These are phyloP conservation scores for Pholiota microspora DNA, from an alignment of 768 basidiomycete species.

Conservation along the genomic window DNA sequence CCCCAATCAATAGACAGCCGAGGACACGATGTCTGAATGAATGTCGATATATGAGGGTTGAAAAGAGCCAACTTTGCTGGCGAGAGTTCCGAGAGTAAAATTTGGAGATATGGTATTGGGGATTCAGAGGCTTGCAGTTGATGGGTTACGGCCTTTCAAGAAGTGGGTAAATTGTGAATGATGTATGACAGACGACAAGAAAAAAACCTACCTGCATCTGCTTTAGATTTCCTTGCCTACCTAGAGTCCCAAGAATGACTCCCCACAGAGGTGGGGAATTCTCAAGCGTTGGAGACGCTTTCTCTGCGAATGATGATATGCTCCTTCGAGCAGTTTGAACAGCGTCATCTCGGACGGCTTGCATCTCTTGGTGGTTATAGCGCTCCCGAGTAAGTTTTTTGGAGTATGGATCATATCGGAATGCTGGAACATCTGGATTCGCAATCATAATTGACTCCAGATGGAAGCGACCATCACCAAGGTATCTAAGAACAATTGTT, in stretches of 20 bases:
- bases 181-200: neutral
- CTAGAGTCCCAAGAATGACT: constrained; percentile 90
- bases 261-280: constrained; percentile 63
- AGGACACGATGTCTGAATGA: constrained; percentile 96
- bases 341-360: constrained; percentile 66
- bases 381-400: constrained; percentile 94
- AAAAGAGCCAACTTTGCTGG: constrained; percentile 91
- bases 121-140: constrained; percentile 57
- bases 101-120: constrained; percentile 77
- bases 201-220: constrained; percentile 67
- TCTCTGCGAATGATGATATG: constrained; percentile 35
- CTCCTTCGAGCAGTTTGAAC: constrained; percentile 72
- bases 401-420: constrained; percentile 97
- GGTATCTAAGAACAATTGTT: constrained; percentile 56
- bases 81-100: constrained; percentile 95
- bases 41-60: constrained; percentile 76
- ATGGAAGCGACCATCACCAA: constrained; percentile 98
- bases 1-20: constrained; percentile 98
- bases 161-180: no score
- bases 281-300: constrained; percentile 4
- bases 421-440: constrained; percentile 93
- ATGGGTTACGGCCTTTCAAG: constrained; percentile 62
- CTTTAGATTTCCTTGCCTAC: constrained; percentile 88
- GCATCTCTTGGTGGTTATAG: constrained; percentile 91
- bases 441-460: constrained; percentile 99